Evolutionary conservation across 768 basidiomycete species (phyloP).

Genomic region (Phylloporus scabripes): DNA sequence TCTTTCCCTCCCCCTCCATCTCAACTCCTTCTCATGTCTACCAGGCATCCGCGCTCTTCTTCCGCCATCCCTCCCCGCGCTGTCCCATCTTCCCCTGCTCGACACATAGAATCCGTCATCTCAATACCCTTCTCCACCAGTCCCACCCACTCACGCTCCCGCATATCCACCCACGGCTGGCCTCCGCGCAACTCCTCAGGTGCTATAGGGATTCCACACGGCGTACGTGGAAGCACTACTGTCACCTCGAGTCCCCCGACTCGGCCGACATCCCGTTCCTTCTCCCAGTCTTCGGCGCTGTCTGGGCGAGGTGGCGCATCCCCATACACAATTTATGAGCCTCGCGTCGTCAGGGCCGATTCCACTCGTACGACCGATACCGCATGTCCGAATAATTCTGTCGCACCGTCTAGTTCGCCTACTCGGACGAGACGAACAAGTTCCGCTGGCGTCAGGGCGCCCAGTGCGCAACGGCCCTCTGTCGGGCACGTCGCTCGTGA

Average conservation of each 20-base stretch:
- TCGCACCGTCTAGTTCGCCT: conserved; percentile 40
- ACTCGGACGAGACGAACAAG: conserved; percentile 45
- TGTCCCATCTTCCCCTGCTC: conserved; percentile 41
- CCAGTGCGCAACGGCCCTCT: conserved; percentile 21
- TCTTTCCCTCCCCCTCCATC: background rate
- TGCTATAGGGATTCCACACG: conserved; percentile 36
- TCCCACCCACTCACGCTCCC: conserved; percentile 37
- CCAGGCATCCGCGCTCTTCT: conserved; percentile 55
- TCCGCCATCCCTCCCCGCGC: conserved; percentile 61
- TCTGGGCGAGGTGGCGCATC: conserved; percentile 28
- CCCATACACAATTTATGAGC: conserved; percentile 44
- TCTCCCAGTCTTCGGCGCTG: conserved; percentile 32
- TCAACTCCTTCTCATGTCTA: conserved; percentile 37
- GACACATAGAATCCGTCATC: conserved; percentile 62
- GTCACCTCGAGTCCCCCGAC: conserved; percentile 33
- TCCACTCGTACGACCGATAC: conserved; percentile 39
- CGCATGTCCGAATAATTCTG: conserved; percentile 34
- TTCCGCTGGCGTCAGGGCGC: conserved; percentile 28
- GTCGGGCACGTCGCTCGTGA: conserved; percentile 27
- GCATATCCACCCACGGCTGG: conserved; percentile 32
- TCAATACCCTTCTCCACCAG: conserved; percentile 49
- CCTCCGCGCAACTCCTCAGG: conserved; percentile 26
- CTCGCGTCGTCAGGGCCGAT: conserved; percentile 62
- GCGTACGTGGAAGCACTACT: conserved; percentile 32
- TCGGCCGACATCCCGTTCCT: conserved; percentile 42